Percentiles rank a stretch among this genome's conserved stretches.
phyloP scores from a whole-genome alignment of 345 rosid species.

The Gynandropsis gynandra region DNA sequence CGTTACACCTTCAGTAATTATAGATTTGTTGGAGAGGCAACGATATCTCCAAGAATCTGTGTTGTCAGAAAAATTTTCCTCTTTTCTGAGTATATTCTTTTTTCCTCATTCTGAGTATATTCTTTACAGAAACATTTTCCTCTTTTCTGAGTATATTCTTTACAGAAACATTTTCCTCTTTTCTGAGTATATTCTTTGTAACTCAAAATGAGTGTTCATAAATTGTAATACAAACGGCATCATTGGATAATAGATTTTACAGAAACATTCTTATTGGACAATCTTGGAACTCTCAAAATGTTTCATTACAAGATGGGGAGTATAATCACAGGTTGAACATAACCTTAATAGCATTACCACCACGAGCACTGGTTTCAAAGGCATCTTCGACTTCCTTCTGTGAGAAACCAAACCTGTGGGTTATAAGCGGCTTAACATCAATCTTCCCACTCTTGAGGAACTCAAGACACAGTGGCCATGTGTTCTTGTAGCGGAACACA shows the following conservation, averaged over 20 bases:
- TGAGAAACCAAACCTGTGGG: conserved; percentile 79
- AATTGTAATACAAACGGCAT: too few species aligned
- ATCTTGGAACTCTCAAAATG: background rate
- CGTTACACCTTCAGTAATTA: too few species aligned
- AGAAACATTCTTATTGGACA: conserved; percentile 10
- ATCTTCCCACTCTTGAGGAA: conserved; percentile 69
- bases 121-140: background rate
- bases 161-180: background rate
- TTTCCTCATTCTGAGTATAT: conserved; percentile 15
- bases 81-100: background rate
- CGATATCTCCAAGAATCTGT: too few species aligned
- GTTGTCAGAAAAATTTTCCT: too few species aligned
- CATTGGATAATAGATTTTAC: conserved; percentile 6
- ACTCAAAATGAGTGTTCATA: conserved; percentile 15
- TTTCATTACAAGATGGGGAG: background rate
- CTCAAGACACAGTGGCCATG: conserved; percentile 87
- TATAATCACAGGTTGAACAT: conserved; percentile 64
- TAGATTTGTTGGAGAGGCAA: too few species aligned
- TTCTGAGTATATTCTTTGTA: conserved; percentile 7
- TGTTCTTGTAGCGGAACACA: conserved; percentile 67
- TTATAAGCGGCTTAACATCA: conserved; percentile 79
- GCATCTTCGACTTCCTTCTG: conserved; percentile 82
- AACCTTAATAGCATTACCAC: conserved; percentile 80
- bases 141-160: background rate
- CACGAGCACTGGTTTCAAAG: conserved; percentile 79